Percentiles rank a stretch among this genome's conserved stretches.
phyloP scores from a whole-genome alignment of 805 yeast species.

The Kuraishia capsulata region DNA sequence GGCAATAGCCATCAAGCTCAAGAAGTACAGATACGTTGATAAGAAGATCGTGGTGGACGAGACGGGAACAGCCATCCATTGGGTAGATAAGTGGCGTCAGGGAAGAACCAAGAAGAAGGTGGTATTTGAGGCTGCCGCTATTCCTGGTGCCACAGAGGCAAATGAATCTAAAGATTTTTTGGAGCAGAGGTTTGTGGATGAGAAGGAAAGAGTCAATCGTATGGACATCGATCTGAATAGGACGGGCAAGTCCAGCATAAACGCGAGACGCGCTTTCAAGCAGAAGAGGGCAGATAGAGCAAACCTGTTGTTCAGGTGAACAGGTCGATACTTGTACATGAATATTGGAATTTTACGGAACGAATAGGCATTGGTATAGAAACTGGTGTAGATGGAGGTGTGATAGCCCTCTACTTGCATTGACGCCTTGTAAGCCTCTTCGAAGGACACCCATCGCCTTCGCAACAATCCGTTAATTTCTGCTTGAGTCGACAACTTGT shows the following conservation, averaged over 20 bases:
- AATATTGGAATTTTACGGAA: too few species aligned
- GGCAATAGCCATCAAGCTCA: conserved; percentile 33
- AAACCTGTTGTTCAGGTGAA: neutral
- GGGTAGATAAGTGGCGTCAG: conserved; percentile 54
- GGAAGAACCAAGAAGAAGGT: conserved; percentile 33
- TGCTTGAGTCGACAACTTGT: too few species aligned
- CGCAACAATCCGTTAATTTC: too few species aligned
- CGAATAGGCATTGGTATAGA: too few species aligned
- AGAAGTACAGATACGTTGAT: conserved; percentile 11
- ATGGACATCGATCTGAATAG: conserved; percentile 2
- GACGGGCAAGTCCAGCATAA: neutral
- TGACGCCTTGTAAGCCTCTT: too few species aligned
- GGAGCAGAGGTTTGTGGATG: conserved; percentile 5
- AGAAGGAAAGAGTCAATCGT: conserved; percentile 9
- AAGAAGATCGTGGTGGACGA: conserved; percentile 33
- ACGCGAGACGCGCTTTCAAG: neutral
- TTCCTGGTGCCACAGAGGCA: neutral
- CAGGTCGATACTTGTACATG: too few species aligned
- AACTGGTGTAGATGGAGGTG: too few species aligned
- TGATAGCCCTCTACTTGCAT: too few species aligned
- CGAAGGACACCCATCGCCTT: too few species aligned
- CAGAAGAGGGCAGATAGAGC: neutral
- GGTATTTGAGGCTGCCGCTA: conserved; percentile 18
- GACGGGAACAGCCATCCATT: conserved; percentile 50
- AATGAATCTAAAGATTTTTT: conserved; percentile 7